These are phyloP conservation scores for Boletus reticulatus DNA, from an alignment of 768 basidiomycete species.

Conservation along the genomic window DNA sequence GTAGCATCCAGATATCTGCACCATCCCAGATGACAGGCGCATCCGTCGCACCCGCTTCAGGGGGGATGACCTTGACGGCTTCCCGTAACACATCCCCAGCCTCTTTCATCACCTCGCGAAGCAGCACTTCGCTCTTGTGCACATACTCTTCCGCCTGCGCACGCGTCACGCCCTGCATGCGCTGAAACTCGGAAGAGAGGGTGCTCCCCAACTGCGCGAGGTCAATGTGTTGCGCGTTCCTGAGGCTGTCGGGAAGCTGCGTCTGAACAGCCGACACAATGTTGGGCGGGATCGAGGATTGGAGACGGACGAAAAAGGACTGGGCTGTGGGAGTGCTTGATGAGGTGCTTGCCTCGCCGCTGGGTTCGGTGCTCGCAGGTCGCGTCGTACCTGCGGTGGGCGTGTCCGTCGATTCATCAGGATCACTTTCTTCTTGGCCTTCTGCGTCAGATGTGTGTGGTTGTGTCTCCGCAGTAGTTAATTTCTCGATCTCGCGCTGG, in stretches of 20 bases:
- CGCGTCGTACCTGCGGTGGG: constrained; percentile 22
- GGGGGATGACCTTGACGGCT: constrained; percentile 91
- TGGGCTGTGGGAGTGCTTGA: constrained; percentile 30
- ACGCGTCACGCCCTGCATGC: constrained; percentile 72
- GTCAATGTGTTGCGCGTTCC: constrained; percentile 63
- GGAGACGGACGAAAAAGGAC: constrained; percentile 65
- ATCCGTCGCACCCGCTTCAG: constrained; percentile 46
- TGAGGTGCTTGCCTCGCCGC: constrained; percentile 14
- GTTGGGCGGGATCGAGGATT: constrained; percentile 72
- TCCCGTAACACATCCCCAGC: constrained; percentile 81
- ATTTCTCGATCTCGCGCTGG: constrained; percentile 69
- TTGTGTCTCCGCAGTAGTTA: constrained; percentile 40
- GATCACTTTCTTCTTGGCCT: constrained; percentile 23
- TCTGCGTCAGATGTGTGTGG: constrained; percentile 6
- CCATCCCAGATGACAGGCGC: constrained; percentile 73
- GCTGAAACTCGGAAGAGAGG: constrained; percentile 63
- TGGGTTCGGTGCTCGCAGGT: constrained; percentile 19
- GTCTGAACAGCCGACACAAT: constrained; percentile 66
- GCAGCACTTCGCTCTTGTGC: constrained; percentile 64
- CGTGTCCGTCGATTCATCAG: constrained; percentile 27
- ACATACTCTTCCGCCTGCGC: constrained; percentile 84
- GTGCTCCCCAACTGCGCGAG: constrained; percentile 64
- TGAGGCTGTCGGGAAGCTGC: constrained; percentile 64
- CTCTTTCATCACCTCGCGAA: constrained; percentile 72
- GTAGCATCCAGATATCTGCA: constrained; percentile 82